Conservation (phyloP, 1,139 yeast genomes). For the Geotrichum fermentans region DNA sequence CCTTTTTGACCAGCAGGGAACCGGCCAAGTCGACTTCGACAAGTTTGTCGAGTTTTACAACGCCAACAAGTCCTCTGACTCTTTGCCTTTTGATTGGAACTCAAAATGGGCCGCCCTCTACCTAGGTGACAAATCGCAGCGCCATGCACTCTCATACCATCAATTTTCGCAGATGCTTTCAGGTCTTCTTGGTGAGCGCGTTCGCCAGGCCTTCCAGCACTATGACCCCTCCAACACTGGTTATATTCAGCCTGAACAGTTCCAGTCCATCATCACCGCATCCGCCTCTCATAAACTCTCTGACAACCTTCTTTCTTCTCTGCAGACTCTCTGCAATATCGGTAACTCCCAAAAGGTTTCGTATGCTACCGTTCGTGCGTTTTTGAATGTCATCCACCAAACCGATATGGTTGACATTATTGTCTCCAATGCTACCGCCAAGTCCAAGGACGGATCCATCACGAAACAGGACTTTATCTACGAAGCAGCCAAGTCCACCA, state of each 20-base stretch:
- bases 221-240: conserved; percentile 40
- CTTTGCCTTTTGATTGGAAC: conserved; percentile 45
- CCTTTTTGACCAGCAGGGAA: conserved; percentile 40
- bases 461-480: conserved; percentile 39
- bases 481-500: conserved; percentile 41
- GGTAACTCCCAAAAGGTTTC: conserved; percentile 37
- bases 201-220: conserved; percentile 43
- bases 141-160: conserved; percentile 41
- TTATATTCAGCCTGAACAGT: conserved; percentile 41
- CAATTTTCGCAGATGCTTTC: conserved; percentile 45
- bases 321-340: conserved; percentile 40
- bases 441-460: conserved; percentile 38
- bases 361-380: conserved; percentile 44
- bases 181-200: conserved; percentile 45
- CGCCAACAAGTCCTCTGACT: conserved; percentile 36
- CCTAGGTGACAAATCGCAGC: conserved; percentile 38
- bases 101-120: conserved; percentile 42
- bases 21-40: conserved; percentile 40
- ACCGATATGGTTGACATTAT: conserved; percentile 42
- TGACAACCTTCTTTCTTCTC: conserved; percentile 37
- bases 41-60: conserved; percentile 40
- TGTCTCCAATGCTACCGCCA: conserved; percentile 36
- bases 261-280: conserved; percentile 38
- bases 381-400: conserved; percentile 42
- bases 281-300: conserved; percentile 43